Conservation (phyloP, 257 asterid genomes). For the Forsythia suspensa region DNA sequence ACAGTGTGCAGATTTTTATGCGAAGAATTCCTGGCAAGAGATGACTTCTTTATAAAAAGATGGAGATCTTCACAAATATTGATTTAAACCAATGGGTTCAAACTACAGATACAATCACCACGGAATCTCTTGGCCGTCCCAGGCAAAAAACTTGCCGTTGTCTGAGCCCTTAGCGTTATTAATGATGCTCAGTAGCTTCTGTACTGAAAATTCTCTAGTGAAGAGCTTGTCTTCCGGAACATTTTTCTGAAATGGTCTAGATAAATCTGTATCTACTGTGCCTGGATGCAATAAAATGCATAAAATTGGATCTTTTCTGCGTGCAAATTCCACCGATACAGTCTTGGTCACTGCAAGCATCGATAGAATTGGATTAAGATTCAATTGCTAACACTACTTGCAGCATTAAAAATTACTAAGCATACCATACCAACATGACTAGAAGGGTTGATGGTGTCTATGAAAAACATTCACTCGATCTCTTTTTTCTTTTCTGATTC, state of each 20-base stretch:
- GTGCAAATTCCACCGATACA: slow-evolving; percentile 68
- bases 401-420: background rate
- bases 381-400: background rate
- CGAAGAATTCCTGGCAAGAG: background rate
- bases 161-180: slow-evolving; percentile 55
- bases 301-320: slow-evolving; percentile 71
- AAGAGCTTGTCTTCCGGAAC: slow-evolving; percentile 80
- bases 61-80: background rate
- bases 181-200: slow-evolving; percentile 67
- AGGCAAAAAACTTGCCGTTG: slow-evolving; percentile 88
- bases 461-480: background rate
- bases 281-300: slow-evolving; percentile 96
- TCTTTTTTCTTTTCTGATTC: background rate
- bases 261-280: slow-evolving; percentile 92
- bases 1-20: background rate
- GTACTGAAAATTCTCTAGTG: slow-evolving; percentile 78
- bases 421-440: background rate
- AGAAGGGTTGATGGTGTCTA: background rate
- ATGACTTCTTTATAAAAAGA: background rate
- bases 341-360: slow-evolving; percentile 69
- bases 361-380: background rate
- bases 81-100: background rate
- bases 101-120: slow-evolving; percentile 45
- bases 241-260: slow-evolving; percentile 82
- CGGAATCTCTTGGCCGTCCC: slow-evolving; percentile 93